Percentiles rank a stretch among this genome's conserved stretches.
Conservation (phyloP, 2,329 filamentous ascomycete species). For the Arthroderma sp. region DNA sequence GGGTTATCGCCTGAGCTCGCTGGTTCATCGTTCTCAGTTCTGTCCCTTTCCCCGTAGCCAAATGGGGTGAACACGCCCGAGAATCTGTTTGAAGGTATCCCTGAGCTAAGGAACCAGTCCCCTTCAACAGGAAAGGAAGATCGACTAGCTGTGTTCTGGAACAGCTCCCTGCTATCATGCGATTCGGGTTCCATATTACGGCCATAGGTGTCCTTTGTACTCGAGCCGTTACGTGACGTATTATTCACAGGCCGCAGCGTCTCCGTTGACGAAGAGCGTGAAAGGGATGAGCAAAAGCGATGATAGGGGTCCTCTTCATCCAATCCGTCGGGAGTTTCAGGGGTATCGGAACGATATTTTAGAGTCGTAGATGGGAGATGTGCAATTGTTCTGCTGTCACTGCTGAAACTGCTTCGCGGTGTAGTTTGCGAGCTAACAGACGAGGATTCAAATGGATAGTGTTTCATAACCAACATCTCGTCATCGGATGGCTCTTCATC, state of each 20-base stretch:
- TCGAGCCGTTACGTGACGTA: slow-evolving; percentile 5
- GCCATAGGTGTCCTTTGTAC: not conserved
- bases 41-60: slow-evolving; percentile 4
- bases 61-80: slow-evolving; percentile 8
- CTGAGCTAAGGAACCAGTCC: slow-evolving; percentile 18
- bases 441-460: slow-evolving; percentile 35
- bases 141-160: too few species aligned
- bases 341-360: slow-evolving; percentile 44
- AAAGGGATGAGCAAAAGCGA: not conserved
- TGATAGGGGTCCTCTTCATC: not conserved
- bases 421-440: slow-evolving; percentile 40
- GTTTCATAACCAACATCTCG: slow-evolving; percentile 71
- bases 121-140: not conserved
- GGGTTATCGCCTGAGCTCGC: not conserved
- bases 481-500: slow-evolving; percentile 58
- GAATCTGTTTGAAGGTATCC: not conserved
- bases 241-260: slow-evolving; percentile 6
- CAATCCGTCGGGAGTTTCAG: slow-evolving; percentile 4
- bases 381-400: slow-evolving; percentile 72
- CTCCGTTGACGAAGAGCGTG: slow-evolving; percentile 6
- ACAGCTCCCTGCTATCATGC: too few species aligned
- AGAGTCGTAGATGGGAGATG: slow-evolving; percentile 77
- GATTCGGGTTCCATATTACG: too few species aligned
- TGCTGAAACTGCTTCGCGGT: slow-evolving; percentile 42
- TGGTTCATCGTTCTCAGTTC: not conserved